Evolutionary conservation across 345 rosid species (phyloP).

Genomic region (Turnera subulata): DNA sequence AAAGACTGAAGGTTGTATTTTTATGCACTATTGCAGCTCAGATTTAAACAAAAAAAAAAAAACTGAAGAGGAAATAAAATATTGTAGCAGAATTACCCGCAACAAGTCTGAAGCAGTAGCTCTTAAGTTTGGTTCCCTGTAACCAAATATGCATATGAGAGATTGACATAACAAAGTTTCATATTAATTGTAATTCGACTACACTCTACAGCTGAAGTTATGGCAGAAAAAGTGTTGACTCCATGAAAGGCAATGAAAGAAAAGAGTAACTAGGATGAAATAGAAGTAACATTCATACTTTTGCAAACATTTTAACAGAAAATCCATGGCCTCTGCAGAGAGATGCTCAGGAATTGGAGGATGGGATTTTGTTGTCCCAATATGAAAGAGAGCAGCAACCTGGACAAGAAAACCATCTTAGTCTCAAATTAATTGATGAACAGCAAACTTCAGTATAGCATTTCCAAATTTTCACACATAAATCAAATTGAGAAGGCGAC

Average conservation of each 20-base stretch:
- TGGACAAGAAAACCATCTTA: constrained; percentile 10
- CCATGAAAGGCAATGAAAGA: neutral
- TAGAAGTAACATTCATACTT: constrained; percentile 16
- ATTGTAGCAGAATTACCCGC: constrained; percentile 21
- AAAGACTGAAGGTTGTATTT: no score
- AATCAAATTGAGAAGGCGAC: constrained; percentile 9
- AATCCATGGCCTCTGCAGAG: constrained; percentile 28
- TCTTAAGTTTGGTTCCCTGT: constrained; percentile 31
- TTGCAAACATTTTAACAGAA: constrained; percentile 30
- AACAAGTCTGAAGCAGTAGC: constrained; percentile 25
- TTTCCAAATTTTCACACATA: neutral
- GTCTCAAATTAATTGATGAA: constrained; percentile 14
- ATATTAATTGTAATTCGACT: neutral
- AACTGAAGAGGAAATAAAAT: no score
- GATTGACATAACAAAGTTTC: neutral
- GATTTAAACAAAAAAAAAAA: no score
- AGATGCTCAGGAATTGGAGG: constrained; percentile 34
- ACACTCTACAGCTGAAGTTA: neutral
- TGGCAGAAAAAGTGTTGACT: constrained; percentile 4
- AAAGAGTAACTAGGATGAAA: neutral
- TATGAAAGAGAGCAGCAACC: constrained; percentile 37
- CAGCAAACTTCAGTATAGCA: neutral
- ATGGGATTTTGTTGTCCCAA: constrained; percentile 34
- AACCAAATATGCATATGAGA: neutral
- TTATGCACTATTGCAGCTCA: no score